These are phyloP conservation scores for Rhexocercosporidium sp. DNA, from an alignment of 2,329 filamentous ascomycete genomes.

Conservation along the genomic window DNA sequence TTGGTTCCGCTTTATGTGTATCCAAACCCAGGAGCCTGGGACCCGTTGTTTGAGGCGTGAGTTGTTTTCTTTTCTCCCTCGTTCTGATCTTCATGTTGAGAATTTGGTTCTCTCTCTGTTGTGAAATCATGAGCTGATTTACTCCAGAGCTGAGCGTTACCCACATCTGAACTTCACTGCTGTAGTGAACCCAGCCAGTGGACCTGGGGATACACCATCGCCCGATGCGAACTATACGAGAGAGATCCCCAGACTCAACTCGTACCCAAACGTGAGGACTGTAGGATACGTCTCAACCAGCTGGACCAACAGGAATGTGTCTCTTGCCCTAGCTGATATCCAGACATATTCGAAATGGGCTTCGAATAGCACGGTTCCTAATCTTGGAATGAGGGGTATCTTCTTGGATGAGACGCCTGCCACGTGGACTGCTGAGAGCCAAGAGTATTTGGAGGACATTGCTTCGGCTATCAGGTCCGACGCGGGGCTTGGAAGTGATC, in stretches of 20 bases:
- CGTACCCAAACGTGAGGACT: slow-evolving; percentile 45
- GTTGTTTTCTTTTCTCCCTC: background rate
- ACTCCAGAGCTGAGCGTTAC: slow-evolving; percentile 21
- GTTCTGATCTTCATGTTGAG: background rate
- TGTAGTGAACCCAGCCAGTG: slow-evolving; percentile 40
- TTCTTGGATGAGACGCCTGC: slow-evolving; percentile 54
- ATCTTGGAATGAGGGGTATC: slow-evolving; percentile 50
- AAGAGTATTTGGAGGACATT: slow-evolving; percentile 44
- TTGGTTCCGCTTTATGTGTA: slow-evolving; percentile 56
- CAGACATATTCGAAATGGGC: slow-evolving; percentile 51
- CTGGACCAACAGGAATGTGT: slow-evolving; percentile 41
- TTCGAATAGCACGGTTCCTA: slow-evolving; percentile 41
- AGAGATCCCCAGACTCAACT: slow-evolving; percentile 45
- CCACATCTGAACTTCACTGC: slow-evolving; percentile 36
- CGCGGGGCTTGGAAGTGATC: slow-evolving; percentile 43
- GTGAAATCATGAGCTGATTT: background rate
- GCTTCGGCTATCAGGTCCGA: slow-evolving; percentile 42
- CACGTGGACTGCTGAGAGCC: slow-evolving; percentile 41
- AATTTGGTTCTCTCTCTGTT: too few relatives aligned
- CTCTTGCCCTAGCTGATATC: slow-evolving; percentile 46
- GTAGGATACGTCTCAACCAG: slow-evolving; percentile 49
- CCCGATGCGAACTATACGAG: slow-evolving; percentile 45
- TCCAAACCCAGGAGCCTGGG: slow-evolving; percentile 52
- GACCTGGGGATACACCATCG: slow-evolving; percentile 41
- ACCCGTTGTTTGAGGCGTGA: slow-evolving; percentile 51